Base-by-base conservation (phyloP, 352 stramenopile species). In the Phytopythium boreale region DNA sequence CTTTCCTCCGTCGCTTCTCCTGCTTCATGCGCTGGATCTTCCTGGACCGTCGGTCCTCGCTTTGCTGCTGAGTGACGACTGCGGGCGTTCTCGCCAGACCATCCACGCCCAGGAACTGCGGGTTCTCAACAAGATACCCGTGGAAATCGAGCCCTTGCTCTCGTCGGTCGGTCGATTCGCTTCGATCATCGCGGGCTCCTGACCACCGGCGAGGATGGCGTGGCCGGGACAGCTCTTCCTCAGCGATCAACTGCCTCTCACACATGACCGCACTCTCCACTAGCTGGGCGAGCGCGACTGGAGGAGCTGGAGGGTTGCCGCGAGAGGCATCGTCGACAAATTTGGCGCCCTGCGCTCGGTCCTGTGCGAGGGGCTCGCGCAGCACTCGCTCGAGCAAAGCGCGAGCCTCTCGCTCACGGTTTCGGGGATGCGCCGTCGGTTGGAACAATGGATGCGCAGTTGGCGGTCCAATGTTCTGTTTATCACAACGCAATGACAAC, bases 361-460 rank as follows among this genome's bases (percentile, higher is more conserved):
- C 22, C 0, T 37, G 37, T 12, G 19, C 10, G 10, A 52, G 22
- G 6, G 43, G 37, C 15, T 39, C 24, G 12, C 43, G 59, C 14
- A 64, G 34, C 20, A 64, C 49, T 24, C 44, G 47, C 47, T 64
- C 31, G 4, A 64, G 59, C 49, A 56, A 24, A 9, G 31, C 24
- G 9, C 59, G 59, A 11, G 59, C 59, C n/a, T 59, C 24, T 0
- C 66, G 55, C 59, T 83, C 75, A 1, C 72, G 68, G 22, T 43
- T 51, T 1, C 72, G 70, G 11, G 50, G 51, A n/a, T 76, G 62
- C 8, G 24, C 56, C 34, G 37, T 43, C 7, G 36, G 26, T 11
- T 37, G 27, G 41, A 62, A 62, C 39, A 62, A 9, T 4, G 24
- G 11, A 14, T 27, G 19, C 5, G 34, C 26, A 26, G 34, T 19